Conservation (phyloP, 2,329 filamentous ascomycete genomes). For the Bipolaris cookei region DNA sequence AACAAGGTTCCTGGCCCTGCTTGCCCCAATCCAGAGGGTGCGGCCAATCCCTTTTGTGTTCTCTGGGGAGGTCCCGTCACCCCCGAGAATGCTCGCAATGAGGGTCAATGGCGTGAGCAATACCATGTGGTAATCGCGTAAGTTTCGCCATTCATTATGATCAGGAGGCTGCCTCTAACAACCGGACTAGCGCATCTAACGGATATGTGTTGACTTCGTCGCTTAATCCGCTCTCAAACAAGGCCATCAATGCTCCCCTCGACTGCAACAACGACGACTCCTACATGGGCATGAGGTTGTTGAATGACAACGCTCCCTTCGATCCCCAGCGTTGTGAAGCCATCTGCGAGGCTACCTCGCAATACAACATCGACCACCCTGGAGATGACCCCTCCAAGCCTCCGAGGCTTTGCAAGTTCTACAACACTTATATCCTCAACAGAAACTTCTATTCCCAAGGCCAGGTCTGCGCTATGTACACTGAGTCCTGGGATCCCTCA, state of each 20-base stretch:
- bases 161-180: too few species aligned
- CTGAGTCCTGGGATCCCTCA: background rate
- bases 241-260: background rate
- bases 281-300: background rate
- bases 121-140: slow-evolving; percentile 1
- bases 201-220: background rate
- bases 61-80: background rate
- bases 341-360: background rate
- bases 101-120: background rate
- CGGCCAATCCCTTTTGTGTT: background rate
- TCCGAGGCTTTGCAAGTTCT: slow-evolving; percentile 1
- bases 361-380: slow-evolving; percentile 2
- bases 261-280: slow-evolving; percentile 2
- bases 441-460: background rate
- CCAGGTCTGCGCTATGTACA: slow-evolving; percentile 1
- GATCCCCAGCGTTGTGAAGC: background rate
- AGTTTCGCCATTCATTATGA: too few species aligned
- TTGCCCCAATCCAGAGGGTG: background rate
- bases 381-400: background rate
- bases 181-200: background rate
- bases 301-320: background rate
- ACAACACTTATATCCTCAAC: background rate
- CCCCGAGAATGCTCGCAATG: background rate
- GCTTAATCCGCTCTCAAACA: background rate
- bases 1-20: background rate